Conservation (phyloP, 345 rosid genomes). For the Hibiscus mutabilis region DNA sequence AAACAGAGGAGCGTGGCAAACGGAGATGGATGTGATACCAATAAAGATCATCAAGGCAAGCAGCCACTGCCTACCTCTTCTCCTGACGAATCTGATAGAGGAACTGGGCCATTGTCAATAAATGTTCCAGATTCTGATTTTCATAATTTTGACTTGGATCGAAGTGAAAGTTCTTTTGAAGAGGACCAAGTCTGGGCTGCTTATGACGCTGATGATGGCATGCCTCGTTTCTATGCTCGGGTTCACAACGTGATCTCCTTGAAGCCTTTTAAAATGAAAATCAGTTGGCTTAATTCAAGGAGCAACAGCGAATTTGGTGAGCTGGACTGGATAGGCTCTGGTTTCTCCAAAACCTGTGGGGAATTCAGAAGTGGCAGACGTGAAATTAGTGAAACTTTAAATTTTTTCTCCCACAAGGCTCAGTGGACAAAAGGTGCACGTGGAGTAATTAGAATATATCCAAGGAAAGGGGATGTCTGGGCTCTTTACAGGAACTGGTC, state of each 20-base stretch:
- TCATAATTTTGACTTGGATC: conserved; percentile 77
- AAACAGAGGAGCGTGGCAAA: conserved; percentile 22
- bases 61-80: conserved; percentile 13
- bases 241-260: conserved; percentile 74
- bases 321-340: conserved; percentile 68
- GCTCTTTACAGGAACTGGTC: conserved; percentile 90
- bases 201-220: conserved; percentile 82
- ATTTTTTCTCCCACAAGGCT: conserved; percentile 80
- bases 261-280: conserved; percentile 74
- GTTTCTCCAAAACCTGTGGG: conserved; percentile 84
- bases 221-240: conserved; percentile 96
- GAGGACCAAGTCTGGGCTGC: conserved; percentile 97
- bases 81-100: conserved; percentile 15
- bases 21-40: conserved; percentile 15
- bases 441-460: conserved; percentile 60
- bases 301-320: conserved; percentile 55
- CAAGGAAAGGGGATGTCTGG: conserved; percentile 82
- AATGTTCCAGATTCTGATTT: conserved; percentile 95
- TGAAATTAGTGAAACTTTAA: conserved; percentile 46
- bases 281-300: conserved; percentile 89
- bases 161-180: conserved; percentile 60
- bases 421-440: conserved; percentile 60
- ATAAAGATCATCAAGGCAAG: conserved; percentile 12
- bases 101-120: conserved; percentile 31
- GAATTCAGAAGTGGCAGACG: conserved; percentile 62